A percentile compares a stretch with the other conserved stretches of the same genome.
Evolutionary conservation across 371 early-diverging fungal genomes (phyloP).

Genomic region (Mycotypha africana): DNA sequence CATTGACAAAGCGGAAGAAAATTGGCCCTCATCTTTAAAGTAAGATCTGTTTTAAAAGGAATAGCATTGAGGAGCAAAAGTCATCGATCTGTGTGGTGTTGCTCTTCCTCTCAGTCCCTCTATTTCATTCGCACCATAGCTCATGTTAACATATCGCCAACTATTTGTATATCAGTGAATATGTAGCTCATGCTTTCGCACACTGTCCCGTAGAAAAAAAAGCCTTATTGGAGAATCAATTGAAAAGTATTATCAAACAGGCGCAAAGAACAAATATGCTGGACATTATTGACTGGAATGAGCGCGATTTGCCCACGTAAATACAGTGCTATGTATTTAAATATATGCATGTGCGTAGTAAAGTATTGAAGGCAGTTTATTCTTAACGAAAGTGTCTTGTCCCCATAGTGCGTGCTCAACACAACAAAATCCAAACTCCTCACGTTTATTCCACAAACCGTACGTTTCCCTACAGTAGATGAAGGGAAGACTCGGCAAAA

Average conservation of each 20-base stretch:
- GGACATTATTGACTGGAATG: conserved; percentile 80
- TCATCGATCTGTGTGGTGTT: too few species aligned
- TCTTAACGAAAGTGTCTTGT: too few species aligned
- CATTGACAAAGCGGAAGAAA: neutral
- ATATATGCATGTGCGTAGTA: neutral
- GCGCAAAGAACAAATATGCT: conserved; percentile 25
- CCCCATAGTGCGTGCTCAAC: too few species aligned
- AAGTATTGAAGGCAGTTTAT: too few species aligned
- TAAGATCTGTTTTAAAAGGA: conserved; percentile 3
- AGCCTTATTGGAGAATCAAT: conserved; percentile 35
- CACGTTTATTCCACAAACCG: too few species aligned
- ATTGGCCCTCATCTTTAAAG: conserved; percentile 12
- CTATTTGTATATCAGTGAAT: conserved; percentile 26
- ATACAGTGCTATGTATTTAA: too few species aligned
- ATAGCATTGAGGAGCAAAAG: too few species aligned
- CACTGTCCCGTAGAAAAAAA: conserved; percentile 33
- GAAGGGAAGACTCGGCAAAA: too few species aligned
- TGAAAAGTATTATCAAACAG: conserved; percentile 37
- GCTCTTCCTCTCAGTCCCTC: too few species aligned
- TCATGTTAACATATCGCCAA: neutral
- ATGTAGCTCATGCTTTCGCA: conserved; percentile 44
- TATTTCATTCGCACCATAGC: neutral
- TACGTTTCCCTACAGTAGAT: too few species aligned
- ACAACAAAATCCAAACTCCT: too few species aligned
- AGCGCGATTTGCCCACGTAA: conserved; percentile 39